Conservation (phyloP, 345 rosid species). For the Psidium friedrichsthalianum region DNA sequence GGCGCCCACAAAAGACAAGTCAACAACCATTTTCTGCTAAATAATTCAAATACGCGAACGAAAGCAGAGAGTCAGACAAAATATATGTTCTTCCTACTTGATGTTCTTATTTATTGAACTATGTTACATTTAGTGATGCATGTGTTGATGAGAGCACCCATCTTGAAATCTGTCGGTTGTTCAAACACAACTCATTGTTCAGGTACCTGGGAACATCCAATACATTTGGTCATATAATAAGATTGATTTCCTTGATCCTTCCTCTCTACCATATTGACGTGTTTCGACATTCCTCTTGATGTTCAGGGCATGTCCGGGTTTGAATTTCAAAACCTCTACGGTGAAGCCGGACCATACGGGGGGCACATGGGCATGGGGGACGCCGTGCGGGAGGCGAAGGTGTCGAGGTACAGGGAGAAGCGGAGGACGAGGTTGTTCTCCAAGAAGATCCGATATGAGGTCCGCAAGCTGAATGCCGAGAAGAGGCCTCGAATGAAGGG, state of each 20-base stretch:
- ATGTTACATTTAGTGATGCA: not conserved
- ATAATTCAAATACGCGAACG: not conserved
- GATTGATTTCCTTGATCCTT: not conserved
- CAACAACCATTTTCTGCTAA: not conserved
- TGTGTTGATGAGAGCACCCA: not conserved
- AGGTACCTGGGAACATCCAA: not conserved
- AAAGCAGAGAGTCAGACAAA: not conserved
- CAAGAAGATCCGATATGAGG: constrained; percentile 94
- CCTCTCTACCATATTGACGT: not conserved
- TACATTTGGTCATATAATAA: not conserved
- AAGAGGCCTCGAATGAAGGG: constrained; percentile 98
- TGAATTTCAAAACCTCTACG: not conserved
- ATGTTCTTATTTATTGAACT: not conserved
- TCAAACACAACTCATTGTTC: not conserved
- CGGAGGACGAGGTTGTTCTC: constrained; percentile 82
- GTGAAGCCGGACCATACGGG: constrained; percentile 7
- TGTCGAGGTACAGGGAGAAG: constrained; percentile 81
- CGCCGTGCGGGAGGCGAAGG: constrained; percentile 78
- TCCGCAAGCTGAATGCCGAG: constrained; percentile 85
- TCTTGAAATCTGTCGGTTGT: not conserved
- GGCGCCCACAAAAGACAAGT: not conserved
- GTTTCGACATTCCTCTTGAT: not conserved
- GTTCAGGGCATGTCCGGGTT: constrained; percentile 4
- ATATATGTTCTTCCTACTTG: not conserved
- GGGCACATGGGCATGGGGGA: constrained; percentile 17